Evolutionary conservation across 345 rosid genomes (phyloP), one percentile per base, ranked within the genome.

Genomic region (Cardamine occulta): DNA sequence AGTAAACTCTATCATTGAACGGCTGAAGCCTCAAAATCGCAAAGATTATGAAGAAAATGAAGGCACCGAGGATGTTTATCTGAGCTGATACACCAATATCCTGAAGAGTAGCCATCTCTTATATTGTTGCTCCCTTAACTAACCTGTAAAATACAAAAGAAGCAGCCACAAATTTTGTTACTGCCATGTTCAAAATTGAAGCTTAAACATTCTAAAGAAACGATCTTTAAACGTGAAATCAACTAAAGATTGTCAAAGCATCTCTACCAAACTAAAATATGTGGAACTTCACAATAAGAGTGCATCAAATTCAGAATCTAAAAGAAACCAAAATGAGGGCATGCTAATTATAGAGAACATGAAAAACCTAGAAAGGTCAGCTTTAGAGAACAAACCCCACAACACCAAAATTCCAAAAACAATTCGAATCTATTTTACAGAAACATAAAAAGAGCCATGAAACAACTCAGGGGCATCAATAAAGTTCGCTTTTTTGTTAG

Each of bases 21-120:
- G 99, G 99, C 74, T 95, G 99, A 26, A 95, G 84, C 80, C 97
- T 86, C 74, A 92, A 79, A 51, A 92, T 9, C 8, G 99, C 99
- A 66, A 95, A 95, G 17, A 88, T 93, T 53, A 95, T 15, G 53
- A 95, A 79, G 85, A 95, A 95, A 28, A 89, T 44, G 29, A 95
- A 54, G 6, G 99, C 97, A 74, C 86, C 77, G 1, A 90, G 81
- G 47, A 92, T 82, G 80, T 95, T 95, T 32, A 95, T 35, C 34
- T 82, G 96, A 8, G 93, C 99, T 31, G 97, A 80, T 77, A 95
- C 89, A 52, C 90, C 91, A 69, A 95, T 92, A 81, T 95, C 99
- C 39, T 10, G 69, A 2, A 95, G 80, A 8, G 97, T 92, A 7
- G 99, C 97, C 99, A 95, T 95, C 64, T 83, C 42, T 54, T 47